Conservation (phyloP, 495 filamentous ascomycete genomes). For the Aspergillus sparsus region DNA sequence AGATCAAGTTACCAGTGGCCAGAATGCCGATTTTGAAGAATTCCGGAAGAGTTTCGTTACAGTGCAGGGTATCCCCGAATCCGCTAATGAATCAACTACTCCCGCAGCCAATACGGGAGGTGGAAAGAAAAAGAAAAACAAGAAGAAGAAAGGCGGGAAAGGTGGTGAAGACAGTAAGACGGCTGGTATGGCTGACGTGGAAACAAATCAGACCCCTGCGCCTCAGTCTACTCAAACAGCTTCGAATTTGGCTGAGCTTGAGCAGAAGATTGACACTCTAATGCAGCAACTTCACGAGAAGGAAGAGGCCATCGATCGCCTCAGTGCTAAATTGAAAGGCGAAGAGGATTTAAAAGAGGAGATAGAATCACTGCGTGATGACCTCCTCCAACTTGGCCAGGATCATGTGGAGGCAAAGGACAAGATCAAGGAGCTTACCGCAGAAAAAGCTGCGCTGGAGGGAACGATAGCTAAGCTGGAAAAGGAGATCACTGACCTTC, state of each 20-base stretch:
- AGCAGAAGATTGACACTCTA: conserved; percentile 55
- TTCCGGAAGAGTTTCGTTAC: conserved; percentile 37
- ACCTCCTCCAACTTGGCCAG: conserved; percentile 70
- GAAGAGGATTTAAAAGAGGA: conserved; percentile 84
- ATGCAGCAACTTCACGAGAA: conserved; percentile 69
- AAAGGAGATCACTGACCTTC: conserved; percentile 60
- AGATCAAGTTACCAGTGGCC: conserved; percentile 35
- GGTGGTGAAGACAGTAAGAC: conserved; percentile 43
- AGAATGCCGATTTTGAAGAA: conserved; percentile 38
- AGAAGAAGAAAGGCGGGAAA: conserved; percentile 83
- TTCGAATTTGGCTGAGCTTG: conserved; percentile 44
- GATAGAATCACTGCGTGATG: conserved; percentile 79
- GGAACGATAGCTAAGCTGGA: conserved; percentile 66
- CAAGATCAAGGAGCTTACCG: conserved; percentile 65
- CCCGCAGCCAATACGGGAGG: conserved; percentile 26
- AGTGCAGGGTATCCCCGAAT: conserved; percentile 23
- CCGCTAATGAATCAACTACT: conserved; percentile 26
- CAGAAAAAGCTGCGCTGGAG: conserved; percentile 61
- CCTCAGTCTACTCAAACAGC: conserved; percentile 28
- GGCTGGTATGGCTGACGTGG: conserved; percentile 28
- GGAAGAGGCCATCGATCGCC: conserved; percentile 64
- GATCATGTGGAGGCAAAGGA: conserved; percentile 84
- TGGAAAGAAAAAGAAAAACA: conserved; percentile 73
- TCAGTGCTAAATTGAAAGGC: conserved; percentile 66
- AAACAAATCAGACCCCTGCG: conserved; percentile 23